Conservation (phyloP, 2,329 filamentous ascomycete genomes). For the Stagonosporopsis vannaccii region DNA sequence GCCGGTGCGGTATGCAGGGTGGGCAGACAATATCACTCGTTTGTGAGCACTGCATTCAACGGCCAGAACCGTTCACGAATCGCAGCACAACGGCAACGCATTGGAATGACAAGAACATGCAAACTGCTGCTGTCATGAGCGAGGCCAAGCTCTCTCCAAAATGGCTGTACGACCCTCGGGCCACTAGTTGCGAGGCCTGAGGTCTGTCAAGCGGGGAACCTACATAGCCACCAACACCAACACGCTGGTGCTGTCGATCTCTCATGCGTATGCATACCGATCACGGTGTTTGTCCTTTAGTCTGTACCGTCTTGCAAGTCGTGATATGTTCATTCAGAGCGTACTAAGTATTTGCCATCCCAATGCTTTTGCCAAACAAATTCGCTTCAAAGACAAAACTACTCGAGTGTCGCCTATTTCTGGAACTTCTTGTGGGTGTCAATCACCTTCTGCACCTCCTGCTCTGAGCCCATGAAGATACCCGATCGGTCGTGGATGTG, state of each 20-base stretch:
- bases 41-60: not conserved
- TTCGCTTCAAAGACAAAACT: slow-evolving; percentile 1
- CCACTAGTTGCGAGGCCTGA: not conserved
- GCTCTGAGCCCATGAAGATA: slow-evolving; percentile 94
- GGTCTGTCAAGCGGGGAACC: not conserved
- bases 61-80: not conserved
- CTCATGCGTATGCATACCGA: not conserved
- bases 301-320: not conserved
- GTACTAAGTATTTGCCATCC: slow-evolving; percentile 3
- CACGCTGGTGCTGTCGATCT: slow-evolving; percentile 3
- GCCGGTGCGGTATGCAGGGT: not conserved
- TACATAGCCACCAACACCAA: slow-evolving; percentile 10
- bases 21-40: not conserved
- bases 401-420: slow-evolving; percentile 27
- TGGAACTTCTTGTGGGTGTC: slow-evolving; percentile 71
- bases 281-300: not conserved
- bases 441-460: slow-evolving; percentile 97
- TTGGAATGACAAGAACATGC: not conserved
- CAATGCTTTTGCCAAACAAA: slow-evolving; percentile 15
- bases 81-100: not conserved
- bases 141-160: not conserved
- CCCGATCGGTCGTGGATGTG: slow-evolving; percentile 94
- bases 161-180: not conserved
- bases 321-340: slow-evolving; percentile 7
- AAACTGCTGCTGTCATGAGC: not conserved